Evolutionary conservation across 495 filamentous ascomycete genomes (phyloP), one percentile per base, ranked within the genome.

Genomic region (Beverwykella pulmonaria): DNA sequence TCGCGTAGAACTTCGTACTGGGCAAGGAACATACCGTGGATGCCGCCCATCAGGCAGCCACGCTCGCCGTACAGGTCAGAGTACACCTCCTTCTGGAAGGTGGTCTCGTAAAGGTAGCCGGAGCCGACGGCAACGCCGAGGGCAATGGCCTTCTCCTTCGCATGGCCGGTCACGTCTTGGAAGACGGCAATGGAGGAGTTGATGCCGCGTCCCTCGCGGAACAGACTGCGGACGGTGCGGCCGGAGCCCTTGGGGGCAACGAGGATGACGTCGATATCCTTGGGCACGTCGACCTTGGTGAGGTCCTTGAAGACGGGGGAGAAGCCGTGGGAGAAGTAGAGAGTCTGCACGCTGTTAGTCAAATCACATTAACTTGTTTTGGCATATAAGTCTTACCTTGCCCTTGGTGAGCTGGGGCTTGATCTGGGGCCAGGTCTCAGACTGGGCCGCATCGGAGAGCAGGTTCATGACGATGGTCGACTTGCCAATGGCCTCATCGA

Each of bases 281-380:
- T 84, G 78, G 94, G 94, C 68, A 97, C 90, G 55, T 98, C 93
- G 78, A 98, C 94, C 82, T 97, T 96, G 87, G 94, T 98, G 73
- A 94, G 87, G 79, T 96, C 89, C 84, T 97, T 97, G 91, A 98
- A 98, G 80, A 98, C 93, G 75, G 94, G 94, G 66, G 94, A 98
- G 90, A 98, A 98, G 78, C 94, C 94, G 86, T 98, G 94, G 59
- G 94, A 97, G 88, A 98, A 98, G 88, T 98, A 98, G 74, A 98
- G 89, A 50, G 94, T 98, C 92, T 91, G 60, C 14, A 14, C n/a
- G 10, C 15, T 7, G 14, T 39, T n/a, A 36, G 27, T 26, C 30
- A 32, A 19, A 20, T 57, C 9, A 14, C 8, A 4, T 8, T 41
- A 15, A 9, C 29, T 57, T 17, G 12, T 39, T 17, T 20, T 25